Evolutionary conservation across 495 filamentous ascomycete species (phyloP), one percentile per base, ranked within the genome.

Genomic region (Hypoxylon cercidicola): DNA sequence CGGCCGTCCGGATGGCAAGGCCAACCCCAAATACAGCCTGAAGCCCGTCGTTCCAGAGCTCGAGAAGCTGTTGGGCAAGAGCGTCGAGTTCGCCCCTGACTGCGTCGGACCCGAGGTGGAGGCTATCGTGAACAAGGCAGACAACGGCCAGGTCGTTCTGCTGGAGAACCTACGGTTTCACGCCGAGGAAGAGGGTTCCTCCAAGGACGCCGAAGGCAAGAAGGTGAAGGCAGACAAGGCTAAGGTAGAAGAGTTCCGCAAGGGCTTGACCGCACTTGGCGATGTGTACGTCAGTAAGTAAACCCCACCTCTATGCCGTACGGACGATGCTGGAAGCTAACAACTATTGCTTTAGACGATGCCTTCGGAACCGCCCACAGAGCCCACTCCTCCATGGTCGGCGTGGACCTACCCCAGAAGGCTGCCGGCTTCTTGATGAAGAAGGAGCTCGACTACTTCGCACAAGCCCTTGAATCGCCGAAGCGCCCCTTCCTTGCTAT

Each of bases 381-480:
- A 76, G 93, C 89, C 23, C 95, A 99, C 85, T 97, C 92, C 80
- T 97, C 93, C 74, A 99, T 99, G 95, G 95, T 99, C 72, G 95
- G 95, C 70, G 84, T 97, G 49, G 88, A 97, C 60, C 89, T 98
- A 19, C 93, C 95, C 50, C 91, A 97, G 77, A 97, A 94, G 82
- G 95, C 95, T 5, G 90, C 93, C 52, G 95, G 95, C 48, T 98
- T 97, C 88, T 88, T 99, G 69, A 90, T 99, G 82, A 99, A 99
- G 90, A 99, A 98, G 84, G 95, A 99, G 79, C 91, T 99, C 46
- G 94, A 98, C 73, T 99, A 98, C 88, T 99, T 99, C 77, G 95
- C 95, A 55, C 86, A 97, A 83, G 95, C 94, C 30, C 90, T 99
- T 32, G 95, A 99, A 82, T 86, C 85, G 68, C 95, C 95, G 35